These are phyloP conservation scores for Trichoderma parareesei DNA, from an alignment of 495 filamentous ascomycete genomes.

Conservation along the genomic window DNA sequence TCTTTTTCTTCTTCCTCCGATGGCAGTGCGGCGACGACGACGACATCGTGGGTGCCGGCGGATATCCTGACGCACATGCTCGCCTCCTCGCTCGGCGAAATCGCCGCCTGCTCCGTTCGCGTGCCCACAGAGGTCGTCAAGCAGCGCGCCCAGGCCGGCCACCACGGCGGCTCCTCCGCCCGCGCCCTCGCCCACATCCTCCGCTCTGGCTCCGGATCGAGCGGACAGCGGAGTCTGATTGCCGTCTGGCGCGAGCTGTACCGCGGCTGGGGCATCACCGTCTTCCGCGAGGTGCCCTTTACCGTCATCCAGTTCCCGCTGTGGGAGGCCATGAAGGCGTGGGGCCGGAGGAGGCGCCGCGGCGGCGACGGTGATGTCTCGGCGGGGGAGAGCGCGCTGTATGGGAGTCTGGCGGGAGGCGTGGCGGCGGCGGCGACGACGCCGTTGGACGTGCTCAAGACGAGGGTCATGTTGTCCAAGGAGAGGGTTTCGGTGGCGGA, in stretches of 20 bases:
- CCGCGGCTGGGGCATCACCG: constrained; percentile 80
- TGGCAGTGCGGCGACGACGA: background rate
- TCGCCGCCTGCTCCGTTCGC: constrained; percentile 84
- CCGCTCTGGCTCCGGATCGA: constrained; percentile 36
- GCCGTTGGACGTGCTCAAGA: constrained; percentile 94
- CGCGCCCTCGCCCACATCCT: constrained; percentile 64
- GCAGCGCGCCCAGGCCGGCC: constrained; percentile 84
- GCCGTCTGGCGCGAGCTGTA: constrained; percentile 79
- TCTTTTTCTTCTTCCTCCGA: too few species aligned
- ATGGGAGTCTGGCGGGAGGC: constrained; percentile 76
- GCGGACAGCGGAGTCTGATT: constrained; percentile 14
- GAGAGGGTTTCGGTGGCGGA: constrained; percentile 46
- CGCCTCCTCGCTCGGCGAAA: constrained; percentile 81
- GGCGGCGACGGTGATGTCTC: constrained; percentile 48
- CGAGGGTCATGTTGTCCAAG: constrained; percentile 81
- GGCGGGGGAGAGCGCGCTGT: constrained; percentile 73
- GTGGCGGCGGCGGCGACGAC: constrained; percentile 86
- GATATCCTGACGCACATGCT: constrained; percentile 54
- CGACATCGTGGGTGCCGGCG: constrained; percentile 14
- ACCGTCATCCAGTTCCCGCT: constrained; percentile 94
- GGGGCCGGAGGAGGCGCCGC: constrained; percentile 32
- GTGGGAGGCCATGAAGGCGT: constrained; percentile 83
- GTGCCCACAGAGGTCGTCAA: constrained; percentile 97
- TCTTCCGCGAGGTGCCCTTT: constrained; percentile 94
- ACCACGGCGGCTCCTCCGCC: constrained; percentile 51